phyloP scores from a whole-genome alignment of 345 rosid species.

The Pistacia atlantica region DNA sequence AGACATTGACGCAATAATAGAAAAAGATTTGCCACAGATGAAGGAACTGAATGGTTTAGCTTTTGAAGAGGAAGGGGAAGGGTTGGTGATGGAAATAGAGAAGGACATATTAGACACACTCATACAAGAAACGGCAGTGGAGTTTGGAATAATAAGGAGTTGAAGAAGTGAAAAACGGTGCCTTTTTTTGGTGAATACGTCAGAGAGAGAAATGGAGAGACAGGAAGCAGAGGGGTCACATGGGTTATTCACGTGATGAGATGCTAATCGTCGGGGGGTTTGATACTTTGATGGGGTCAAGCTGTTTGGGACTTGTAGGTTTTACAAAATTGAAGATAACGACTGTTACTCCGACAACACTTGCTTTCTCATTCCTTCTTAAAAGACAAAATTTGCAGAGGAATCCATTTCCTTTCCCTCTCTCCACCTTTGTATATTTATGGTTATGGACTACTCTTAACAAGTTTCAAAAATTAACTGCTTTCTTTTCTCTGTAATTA shows the following conservation, averaged over 20 bases:
- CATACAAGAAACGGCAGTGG: slow-evolving; percentile 47
- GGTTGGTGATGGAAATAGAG: slow-evolving; percentile 49
- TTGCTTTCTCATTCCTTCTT: slow-evolving; percentile 32
- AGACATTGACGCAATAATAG: slow-evolving; percentile 65
- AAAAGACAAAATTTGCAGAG: slow-evolving; percentile 32
- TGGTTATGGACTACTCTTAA: neutral
- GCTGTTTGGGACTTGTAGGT: slow-evolving; percentile 24
- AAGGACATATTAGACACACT: slow-evolving; percentile 49
- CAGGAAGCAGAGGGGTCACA: slow-evolving; percentile 44
- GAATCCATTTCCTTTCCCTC: slow-evolving; percentile 22
- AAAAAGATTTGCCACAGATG: slow-evolving; percentile 45
- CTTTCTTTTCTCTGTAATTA: neutral
- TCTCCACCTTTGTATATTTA: neutral
- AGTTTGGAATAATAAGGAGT: neutral
- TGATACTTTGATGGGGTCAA: slow-evolving; percentile 27
- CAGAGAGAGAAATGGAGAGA: slow-evolving; percentile 9
- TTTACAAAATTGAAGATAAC: slow-evolving; percentile 32
- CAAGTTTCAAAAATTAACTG: neutral
- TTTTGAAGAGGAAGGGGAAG: slow-evolving; percentile 59
- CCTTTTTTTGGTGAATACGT: neutral
- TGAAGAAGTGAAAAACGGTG: slow-evolving; percentile 24
- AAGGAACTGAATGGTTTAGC: slow-evolving; percentile 19
- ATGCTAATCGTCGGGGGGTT: slow-evolving; percentile 32
- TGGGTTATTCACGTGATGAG: slow-evolving; percentile 76
- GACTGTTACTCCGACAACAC: slow-evolving; percentile 10